A percentile compares a stretch with the other conserved stretches of the same genome.
Evolutionary conservation across 768 basidiomycete genomes (phyloP).

Genomic region (Asterophora lycoperdoides): DNA sequence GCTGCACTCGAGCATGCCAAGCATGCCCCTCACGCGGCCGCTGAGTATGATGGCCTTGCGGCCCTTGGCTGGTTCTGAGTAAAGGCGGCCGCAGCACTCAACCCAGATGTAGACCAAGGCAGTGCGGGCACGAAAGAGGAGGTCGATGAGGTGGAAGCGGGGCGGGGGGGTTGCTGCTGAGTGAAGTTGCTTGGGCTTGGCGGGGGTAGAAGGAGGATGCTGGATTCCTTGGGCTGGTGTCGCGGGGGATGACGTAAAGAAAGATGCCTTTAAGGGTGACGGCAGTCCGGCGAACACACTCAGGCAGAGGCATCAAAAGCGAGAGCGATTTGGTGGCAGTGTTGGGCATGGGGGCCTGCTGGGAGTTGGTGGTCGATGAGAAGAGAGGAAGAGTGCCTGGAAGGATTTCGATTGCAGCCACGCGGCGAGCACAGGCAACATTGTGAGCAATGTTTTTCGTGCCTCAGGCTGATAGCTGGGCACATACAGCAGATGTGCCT

Average conservation of each 20-base stretch:
- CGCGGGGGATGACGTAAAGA: no score
- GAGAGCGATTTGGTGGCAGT: no score
- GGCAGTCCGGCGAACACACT: no score
- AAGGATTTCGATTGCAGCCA: conserved; percentile 44
- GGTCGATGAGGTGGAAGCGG: no score
- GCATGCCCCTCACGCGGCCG: conserved; percentile 70
- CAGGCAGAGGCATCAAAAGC: no score
- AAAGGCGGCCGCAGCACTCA: conserved; percentile 80
- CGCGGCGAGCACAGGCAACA: conserved; percentile 50
- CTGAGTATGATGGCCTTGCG: conserved; percentile 91
- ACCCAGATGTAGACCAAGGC: conserved; percentile 87
- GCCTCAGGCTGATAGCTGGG: conserved; percentile 22
- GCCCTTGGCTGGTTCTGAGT: conserved; percentile 91
- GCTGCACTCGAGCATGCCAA: conserved; percentile 33
- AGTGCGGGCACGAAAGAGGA: no score
- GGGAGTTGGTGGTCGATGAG: conserved; percentile 31
- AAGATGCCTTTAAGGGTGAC: no score
- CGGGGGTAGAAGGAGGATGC: no score
- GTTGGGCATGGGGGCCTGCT: conserved; percentile 6
- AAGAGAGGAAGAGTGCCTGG: conserved; percentile 43
- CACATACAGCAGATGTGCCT: conserved; percentile 14
- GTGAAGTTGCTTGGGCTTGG: no score
- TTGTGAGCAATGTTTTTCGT: conserved; percentile 41
- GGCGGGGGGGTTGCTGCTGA: no score
- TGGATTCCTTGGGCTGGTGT: no score